Percentiles rank a stretch among this genome's conserved stretches.
Conservation (phyloP, 352 stramenopile species). For the Phytophthora pisi region DNA sequence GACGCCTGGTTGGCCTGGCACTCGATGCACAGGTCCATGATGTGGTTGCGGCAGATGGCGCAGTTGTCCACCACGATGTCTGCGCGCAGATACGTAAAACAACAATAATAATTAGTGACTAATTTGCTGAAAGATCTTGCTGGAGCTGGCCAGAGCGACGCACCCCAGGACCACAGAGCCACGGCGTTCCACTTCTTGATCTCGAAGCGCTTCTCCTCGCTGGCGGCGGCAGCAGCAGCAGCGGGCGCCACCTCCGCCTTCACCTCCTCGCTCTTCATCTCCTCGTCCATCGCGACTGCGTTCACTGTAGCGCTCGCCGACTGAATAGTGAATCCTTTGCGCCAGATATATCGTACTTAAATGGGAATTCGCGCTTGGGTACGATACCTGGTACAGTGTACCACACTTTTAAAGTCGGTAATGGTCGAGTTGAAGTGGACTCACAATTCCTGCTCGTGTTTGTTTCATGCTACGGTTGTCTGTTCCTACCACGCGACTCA, state of each 20-base stretch:
- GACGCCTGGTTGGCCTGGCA: conserved; percentile 96
- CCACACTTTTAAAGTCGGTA: background rate
- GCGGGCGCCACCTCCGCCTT: conserved; percentile 35
- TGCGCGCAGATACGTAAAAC: conserved; percentile 20
- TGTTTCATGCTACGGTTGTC: conserved; percentile 16
- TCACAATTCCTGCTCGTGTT: conserved; percentile 12
- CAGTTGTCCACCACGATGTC: conserved; percentile 91
- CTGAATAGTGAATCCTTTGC: conserved; percentile 9
- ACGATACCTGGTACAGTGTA: conserved; percentile 8
- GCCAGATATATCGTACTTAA: conserved; percentile 15
- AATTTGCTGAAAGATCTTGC: conserved; percentile 24
- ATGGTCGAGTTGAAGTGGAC: background rate
- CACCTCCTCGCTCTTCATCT: conserved; percentile 62
- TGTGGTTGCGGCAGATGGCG: conserved; percentile 99
- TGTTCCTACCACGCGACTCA: conserved; percentile 30
- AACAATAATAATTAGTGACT: background rate
- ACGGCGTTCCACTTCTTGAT: conserved; percentile 99
- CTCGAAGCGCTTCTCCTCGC: conserved; percentile 95
- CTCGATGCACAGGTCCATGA: conserved; percentile 99
- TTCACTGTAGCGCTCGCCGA: background rate
- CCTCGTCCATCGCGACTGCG: conserved; percentile 60
- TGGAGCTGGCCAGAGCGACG: conserved; percentile 18
- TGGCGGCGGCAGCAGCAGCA: conserved; percentile 10
- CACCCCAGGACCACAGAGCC: conserved; percentile 98
- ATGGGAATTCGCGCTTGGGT: background rate